Evolutionary conservation across 495 filamentous ascomycete genomes (phyloP).

Genomic region (Lentithecium fluviatile): DNA sequence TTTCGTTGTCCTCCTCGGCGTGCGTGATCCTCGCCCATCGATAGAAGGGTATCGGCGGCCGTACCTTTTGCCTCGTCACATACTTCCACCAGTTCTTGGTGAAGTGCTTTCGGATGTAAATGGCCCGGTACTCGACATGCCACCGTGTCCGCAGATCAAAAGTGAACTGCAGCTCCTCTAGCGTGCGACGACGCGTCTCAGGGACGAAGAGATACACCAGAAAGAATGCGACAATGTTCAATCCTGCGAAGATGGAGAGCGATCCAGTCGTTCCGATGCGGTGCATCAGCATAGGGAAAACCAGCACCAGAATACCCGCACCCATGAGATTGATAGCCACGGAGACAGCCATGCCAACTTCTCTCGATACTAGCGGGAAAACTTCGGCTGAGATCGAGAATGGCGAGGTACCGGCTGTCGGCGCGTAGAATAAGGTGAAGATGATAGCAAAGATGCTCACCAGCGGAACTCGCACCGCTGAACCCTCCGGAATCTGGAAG

Average conservation of each 20-base stretch:
- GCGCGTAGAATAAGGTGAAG: constrained; percentile 17
- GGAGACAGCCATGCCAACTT: constrained; percentile 13
- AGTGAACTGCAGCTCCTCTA: constrained; percentile 19
- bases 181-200: constrained; percentile 8
- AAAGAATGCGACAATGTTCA: constrained; percentile 13
- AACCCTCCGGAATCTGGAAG: constrained; percentile 9
- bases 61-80: constrained; percentile 5
- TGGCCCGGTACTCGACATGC: constrained; percentile 13
- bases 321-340: constrained; percentile 13
- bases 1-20: neutral
- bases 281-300: constrained; percentile 16
- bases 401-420: constrained; percentile 13
- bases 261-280: constrained; percentile 5
- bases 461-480: constrained; percentile 1
- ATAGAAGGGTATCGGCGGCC: constrained; percentile 17
- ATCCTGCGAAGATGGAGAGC: constrained; percentile 13
- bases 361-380: constrained; percentile 15
- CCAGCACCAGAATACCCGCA: constrained; percentile 8
- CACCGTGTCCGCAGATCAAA: constrained; percentile 13
- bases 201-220: constrained; percentile 18
- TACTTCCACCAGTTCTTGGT: constrained; percentile 19
- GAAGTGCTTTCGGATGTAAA: constrained; percentile 11
- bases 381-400: constrained; percentile 15
- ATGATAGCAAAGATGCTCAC: constrained; percentile 5
- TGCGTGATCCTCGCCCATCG: constrained; percentile 21